phyloP scores from a whole-genome alignment of 2,329 filamentous ascomycete species.

The Sclerotinia trifoliorum region DNA sequence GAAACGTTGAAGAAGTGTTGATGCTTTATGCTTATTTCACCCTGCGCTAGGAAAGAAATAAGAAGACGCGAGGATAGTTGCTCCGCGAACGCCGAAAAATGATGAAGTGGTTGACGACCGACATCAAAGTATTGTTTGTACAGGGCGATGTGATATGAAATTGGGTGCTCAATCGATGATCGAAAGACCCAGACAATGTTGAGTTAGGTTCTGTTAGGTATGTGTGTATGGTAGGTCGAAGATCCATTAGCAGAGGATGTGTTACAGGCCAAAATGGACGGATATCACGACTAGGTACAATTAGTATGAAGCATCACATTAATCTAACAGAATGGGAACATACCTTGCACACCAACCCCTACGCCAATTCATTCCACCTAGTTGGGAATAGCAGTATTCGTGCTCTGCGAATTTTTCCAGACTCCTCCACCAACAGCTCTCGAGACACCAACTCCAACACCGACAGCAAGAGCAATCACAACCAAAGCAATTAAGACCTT shows the following conservation, averaged over 20 bases:
- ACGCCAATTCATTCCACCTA: not conserved
- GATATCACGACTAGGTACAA: not conserved
- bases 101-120: not conserved
- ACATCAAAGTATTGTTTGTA: conserved; percentile 16
- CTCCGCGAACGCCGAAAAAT: conserved; percentile 18
- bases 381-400: conserved; percentile 25
- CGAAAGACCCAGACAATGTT: not conserved
- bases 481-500: conserved; percentile 55
- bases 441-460: conserved; percentile 59
- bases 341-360: conserved; percentile 8
- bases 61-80: conserved; percentile 5
- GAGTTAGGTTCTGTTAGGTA: not conserved
- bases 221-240: not conserved
- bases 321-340: not conserved
- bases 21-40: conserved; percentile 22
- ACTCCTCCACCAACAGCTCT: conserved; percentile 59
- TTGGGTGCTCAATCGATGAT: conserved; percentile 1
- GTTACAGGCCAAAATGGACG: not conserved
- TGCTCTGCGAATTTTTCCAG: conserved; percentile 46
- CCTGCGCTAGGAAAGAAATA: conserved; percentile 24
- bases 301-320: not conserved
- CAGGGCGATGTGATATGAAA: conserved; percentile 10
- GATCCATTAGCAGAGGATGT: conserved; percentile 5
- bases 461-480: conserved; percentile 54
- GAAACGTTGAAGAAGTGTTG: conserved; percentile 1